Evolutionary conservation across 2,329 filamentous ascomycete species (phyloP), one percentile per base, ranked within the genome.

Genomic region (Pseudogymnoascus sp.): DNA sequence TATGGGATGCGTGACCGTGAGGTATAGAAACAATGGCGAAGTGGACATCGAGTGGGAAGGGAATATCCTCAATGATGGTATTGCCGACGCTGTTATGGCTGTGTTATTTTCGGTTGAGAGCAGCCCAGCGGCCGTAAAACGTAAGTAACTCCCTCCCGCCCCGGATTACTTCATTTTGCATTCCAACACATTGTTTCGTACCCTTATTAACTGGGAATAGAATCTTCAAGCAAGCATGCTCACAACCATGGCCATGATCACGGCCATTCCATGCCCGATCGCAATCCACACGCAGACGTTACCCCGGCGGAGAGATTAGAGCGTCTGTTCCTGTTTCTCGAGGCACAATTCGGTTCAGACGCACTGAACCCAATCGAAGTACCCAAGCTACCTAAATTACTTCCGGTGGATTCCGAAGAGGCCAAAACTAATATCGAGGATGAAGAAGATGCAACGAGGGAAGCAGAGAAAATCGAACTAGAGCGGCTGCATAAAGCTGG

Each of bases 1-100:
- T 68, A 97, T 99, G 92, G 92, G 91, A 64, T 94, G 89, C 72
- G 85, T 96, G 26, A 83, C 83, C 6, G 84, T 97, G n/a, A 82
- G 86, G 18, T 91, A 94, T 73, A 82, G 82, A 64, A 82, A 78
- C 63, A 86, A 84, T 65, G 89, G 92, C 60, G 86, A 94, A 69
- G 82, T 96, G 5, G 91, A 95, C 71, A 78, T 97, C 2, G 91
- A 96, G 74, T 99, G 94, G 94, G 92, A 97, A 72, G 94, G 92
- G 61, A 99, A 97, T 71, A 89, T 96, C 76, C 86, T 96, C 69
- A 99, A 97, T 72, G 94, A 99, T 70, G 90, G 91, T 62, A 95
- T 99, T 68, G 94, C 94, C n/a, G 94, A 99, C 73, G 91, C 94
- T 13, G 88, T 97, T 59, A 90, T 97, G 79, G 91, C 91, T 0